Evolutionary conservation across 2,329 filamentous ascomycete species (phyloP), one percentile per base, ranked within the genome.

Genomic region (Didymella lethalis): DNA sequence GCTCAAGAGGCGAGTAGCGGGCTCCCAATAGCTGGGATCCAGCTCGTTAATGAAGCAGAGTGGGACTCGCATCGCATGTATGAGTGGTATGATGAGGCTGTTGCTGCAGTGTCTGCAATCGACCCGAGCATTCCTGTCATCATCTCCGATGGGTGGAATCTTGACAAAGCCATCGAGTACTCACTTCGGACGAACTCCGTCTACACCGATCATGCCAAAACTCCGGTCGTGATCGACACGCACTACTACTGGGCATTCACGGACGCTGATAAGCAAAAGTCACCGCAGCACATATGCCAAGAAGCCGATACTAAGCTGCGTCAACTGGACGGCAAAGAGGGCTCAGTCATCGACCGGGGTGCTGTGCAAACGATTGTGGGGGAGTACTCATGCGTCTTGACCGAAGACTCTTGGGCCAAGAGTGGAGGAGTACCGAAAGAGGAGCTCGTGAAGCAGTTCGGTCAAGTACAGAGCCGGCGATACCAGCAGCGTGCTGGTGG

Each of bases 231-330:
- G 23, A 77, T 88, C 26, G 86, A 87, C 62, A 86, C 84, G 12
- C 85, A 87, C 69, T 79, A 81, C 55, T 87, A 88, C 69, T 88
- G 83, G 78, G 82, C 81, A 38, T 87, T 86, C 67, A 78, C 79
- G n/a, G 81, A 84, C 11, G 76, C 75, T 2, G 82, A 87, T 69
- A 83, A 83, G 64, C 67, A 70, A 10, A 81, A 83, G 61, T 75
- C 79, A 12, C 84, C 86, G 2, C 78, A 81, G 47, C 76, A 86
- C 53, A 84, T 87, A 59, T 83, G 83, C 34, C 61, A 69, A 14
- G 80, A 82, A 53, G 79, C 82, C 0, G 64, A 68, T 14, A 68
- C 58, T 10, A 84, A 82, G 57, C 73, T 86, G 0, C 61, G 60
- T 1, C 78, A 81, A 43, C 71, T 86, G 7, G 75, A 82, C 50